Evolutionary conservation across 2,329 filamentous ascomycete species (phyloP).

Genomic region (Lasiodiplodia hormozganensis): DNA sequence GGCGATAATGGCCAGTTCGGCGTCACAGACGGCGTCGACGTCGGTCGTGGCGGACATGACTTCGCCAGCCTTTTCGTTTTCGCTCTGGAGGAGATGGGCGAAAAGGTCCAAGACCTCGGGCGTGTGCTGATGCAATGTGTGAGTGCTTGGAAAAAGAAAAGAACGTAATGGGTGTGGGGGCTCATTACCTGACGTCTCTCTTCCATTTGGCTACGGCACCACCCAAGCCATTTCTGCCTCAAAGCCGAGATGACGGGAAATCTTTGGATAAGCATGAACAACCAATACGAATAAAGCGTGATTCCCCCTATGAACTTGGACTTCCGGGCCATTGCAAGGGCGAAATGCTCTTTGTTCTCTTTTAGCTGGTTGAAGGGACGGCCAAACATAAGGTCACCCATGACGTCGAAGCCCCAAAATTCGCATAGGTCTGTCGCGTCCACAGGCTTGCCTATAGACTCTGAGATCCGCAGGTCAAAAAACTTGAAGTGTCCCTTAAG

Average conservation of each 20-base stretch:
- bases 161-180: not conserved
- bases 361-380: constrained; percentile 55
- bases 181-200: not conserved
- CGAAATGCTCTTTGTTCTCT: constrained; percentile 49
- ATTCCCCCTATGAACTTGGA: not conserved
- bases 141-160: not conserved
- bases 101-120: constrained; percentile 50
- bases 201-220: constrained; percentile 8
- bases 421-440: constrained; percentile 31
- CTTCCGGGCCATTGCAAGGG: constrained; percentile 50
- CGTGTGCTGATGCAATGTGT: constrained; percentile 30
- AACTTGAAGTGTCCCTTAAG: not conserved
- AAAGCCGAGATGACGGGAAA: not conserved
- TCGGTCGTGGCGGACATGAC: constrained; percentile 51
- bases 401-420: constrained; percentile 59
- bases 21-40: constrained; percentile 58
- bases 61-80: constrained; percentile 49
- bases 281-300: not conserved
- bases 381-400: constrained; percentile 57
- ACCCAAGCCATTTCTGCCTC: not conserved
- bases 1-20: constrained; percentile 57
- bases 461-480: not conserved
- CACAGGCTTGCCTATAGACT: not conserved
- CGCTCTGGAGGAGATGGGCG: constrained; percentile 54
- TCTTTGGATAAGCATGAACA: constrained; percentile 50